A percentile compares a stretch with the other conserved stretches of the same genome.
Evolutionary conservation across 331 rosid genomes (phyloP).

Genomic region (Arachis monticola): DNA sequence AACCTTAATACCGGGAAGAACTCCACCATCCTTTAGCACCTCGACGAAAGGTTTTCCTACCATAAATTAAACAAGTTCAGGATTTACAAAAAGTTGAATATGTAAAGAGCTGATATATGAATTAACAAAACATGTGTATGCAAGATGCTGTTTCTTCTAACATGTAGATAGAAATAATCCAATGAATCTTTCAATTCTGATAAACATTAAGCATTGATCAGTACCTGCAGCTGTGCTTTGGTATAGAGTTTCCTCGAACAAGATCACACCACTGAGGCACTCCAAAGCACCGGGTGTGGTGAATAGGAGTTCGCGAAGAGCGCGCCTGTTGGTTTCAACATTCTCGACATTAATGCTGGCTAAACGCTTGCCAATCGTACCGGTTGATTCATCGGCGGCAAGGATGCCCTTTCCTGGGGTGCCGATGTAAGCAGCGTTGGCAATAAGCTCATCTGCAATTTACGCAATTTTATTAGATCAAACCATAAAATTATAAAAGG

Average conservation of each 20-base stretch:
- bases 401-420: slow-evolving; percentile 97
- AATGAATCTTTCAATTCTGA: slow-evolving; percentile 2
- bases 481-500: background rate
- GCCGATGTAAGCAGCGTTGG: slow-evolving; percentile 88
- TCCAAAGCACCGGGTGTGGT: slow-evolving; percentile 69
- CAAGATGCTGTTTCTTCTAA: background rate
- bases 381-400: slow-evolving; percentile 94
- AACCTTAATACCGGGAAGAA: slow-evolving; percentile 90
- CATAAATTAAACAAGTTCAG: slow-evolving; percentile 6
- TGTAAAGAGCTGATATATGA: background rate
- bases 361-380: slow-evolving; percentile 91
- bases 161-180: background rate
- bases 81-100: background rate
- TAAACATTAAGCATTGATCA: background rate
- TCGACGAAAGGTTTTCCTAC: slow-evolving; percentile 81
- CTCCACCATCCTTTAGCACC: slow-evolving; percentile 72
- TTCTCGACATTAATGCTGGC: slow-evolving; percentile 86
- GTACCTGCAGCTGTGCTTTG: slow-evolving; percentile 80
- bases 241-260: slow-evolving; percentile 90
- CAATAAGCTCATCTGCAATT: slow-evolving; percentile 78
- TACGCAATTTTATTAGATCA: slow-evolving; percentile 11
- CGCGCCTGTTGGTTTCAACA: slow-evolving; percentile 70
- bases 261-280: slow-evolving; percentile 82
- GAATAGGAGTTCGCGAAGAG: slow-evolving; percentile 87
- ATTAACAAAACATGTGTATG: background rate